phyloP scores from a whole-genome alignment of 2,329 filamentous ascomycete genomes.

The Whalleya microplaca region DNA sequence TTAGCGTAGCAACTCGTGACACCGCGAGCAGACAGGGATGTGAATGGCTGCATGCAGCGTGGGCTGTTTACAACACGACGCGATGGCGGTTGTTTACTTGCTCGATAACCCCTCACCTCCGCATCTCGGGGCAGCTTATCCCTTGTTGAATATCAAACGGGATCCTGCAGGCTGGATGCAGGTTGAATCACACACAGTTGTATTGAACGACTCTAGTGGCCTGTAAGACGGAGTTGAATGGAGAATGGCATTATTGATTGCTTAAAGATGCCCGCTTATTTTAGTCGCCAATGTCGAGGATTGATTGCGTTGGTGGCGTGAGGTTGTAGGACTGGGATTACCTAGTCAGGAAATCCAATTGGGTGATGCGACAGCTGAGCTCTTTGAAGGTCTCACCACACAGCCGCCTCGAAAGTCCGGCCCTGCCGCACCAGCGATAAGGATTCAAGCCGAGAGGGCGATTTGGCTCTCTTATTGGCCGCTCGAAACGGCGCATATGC shows the following conservation, averaged over 20 bases:
- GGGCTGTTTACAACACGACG: conserved; percentile 26
- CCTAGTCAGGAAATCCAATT: conserved; percentile 13
- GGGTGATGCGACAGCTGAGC: conserved; percentile 19
- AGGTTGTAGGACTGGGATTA: conserved; percentile 12
- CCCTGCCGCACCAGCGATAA: conserved; percentile 17
- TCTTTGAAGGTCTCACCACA: conserved; percentile 13
- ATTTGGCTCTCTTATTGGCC: conserved; percentile 22
- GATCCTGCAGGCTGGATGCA: conserved; percentile 16
- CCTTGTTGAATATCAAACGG: conserved; percentile 27
- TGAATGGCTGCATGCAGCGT: not conserved
- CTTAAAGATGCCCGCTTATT: conserved; percentile 18
- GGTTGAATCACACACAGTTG: conserved; percentile 23
- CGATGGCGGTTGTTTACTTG: conserved; percentile 24
- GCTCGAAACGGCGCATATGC: not conserved
- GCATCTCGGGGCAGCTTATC: conserved; percentile 21
- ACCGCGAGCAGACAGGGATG: conserved; percentile 19
- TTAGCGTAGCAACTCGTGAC: conserved; percentile 23
- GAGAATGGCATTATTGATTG: conserved; percentile 11
- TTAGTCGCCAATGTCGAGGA: conserved; percentile 1
- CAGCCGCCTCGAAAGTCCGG: conserved; percentile 18
- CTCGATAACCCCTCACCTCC: conserved; percentile 25
- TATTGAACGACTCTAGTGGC: conserved; percentile 9
- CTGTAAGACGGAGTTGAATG: conserved; percentile 7
- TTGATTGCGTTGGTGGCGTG: conserved; percentile 16
- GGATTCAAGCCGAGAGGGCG: conserved; percentile 10